These are phyloP conservation scores for Penicillium pancosmium DNA, from an alignment of 495 filamentous ascomycete species.

Conservation along the genomic window DNA sequence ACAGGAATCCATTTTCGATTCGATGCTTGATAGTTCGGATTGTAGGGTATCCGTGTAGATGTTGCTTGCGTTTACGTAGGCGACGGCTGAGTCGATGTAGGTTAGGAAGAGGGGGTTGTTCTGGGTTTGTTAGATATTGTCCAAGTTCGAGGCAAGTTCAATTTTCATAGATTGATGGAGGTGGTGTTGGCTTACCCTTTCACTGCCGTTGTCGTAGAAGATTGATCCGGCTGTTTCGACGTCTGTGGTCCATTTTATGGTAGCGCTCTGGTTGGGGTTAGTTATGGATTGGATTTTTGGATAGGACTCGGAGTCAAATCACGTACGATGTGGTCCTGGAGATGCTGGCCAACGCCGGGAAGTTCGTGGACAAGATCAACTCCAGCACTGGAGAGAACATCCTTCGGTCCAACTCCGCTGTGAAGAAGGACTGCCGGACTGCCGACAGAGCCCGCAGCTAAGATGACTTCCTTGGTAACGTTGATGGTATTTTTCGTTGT, in stretches of 20 bases:
- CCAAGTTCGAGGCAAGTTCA: neutral
- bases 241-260: slow-evolving; percentile 30
- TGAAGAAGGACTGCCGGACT: slow-evolving; percentile 57
- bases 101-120: slow-evolving; percentile 31
- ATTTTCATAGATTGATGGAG: neutral
- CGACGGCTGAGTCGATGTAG: slow-evolving; percentile 37
- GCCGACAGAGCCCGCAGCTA: slow-evolving; percentile 57
- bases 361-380: slow-evolving; percentile 47
- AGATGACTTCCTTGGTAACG: slow-evolving; percentile 56
- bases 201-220: slow-evolving; percentile 30
- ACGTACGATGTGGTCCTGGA: slow-evolving; percentile 51
- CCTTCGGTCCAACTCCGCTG: slow-evolving; percentile 48
- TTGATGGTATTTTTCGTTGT: slow-evolving; percentile 32
- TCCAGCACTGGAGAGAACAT: slow-evolving; percentile 36
- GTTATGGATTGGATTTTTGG: no score
- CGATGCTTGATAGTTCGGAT: slow-evolving; percentile 18
- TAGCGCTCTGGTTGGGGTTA: slow-evolving; percentile 28
- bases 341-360: slow-evolving; percentile 53
- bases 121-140: slow-evolving; percentile 19
- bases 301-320: neutral
- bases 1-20: slow-evolving; percentile 24
- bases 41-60: slow-evolving; percentile 24
- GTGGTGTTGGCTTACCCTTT: slow-evolving; percentile 22
- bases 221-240: slow-evolving; percentile 32
- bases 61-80: slow-evolving; percentile 32